Evolutionary conservation across 2,329 filamentous ascomycete species (phyloP), one percentile per base, ranked within the genome.

Genomic region (Penicillium crustosum): DNA sequence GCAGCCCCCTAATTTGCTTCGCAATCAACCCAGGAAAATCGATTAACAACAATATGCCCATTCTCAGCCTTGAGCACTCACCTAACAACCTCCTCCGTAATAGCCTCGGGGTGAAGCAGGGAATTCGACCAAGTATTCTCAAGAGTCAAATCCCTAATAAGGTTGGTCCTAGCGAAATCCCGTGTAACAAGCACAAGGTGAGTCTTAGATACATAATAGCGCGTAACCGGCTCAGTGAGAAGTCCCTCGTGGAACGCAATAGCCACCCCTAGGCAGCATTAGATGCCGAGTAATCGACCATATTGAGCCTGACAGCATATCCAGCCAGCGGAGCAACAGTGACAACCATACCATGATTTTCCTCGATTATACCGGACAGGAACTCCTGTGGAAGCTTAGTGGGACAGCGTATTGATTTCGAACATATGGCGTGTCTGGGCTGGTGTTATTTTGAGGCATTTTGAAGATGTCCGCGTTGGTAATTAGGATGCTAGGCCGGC

Each of bases 341-440:
- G 23, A 91, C 86, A 41, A 91, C 72, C 81, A 89, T 89, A 59
- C 89, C 89, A 75, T 91, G 88, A 75, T 90, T 86, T 13, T 69
- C 69, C 8, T 74, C 69, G 51, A 88, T 73, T 81, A 92, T 88
- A 62, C 76, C 70, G 0, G 89, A 89, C 1, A 92, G 76, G 73
- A 91, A 91, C 57, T 86, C 82, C 68, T 85, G 83, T 7, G 82
- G 75, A n/a, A 86, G 80, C 79, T 82, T 85, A 90, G 74, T 88
- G 88, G 2, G 86, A 79, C 33, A 91, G 71, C 0, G 85, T 78
- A 74, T 91, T 92, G 65, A 91, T 86, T 58, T 86, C 85, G 71
- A 91, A 90, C 51, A 87, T 89, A 48, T 66, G 83, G 38, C 83
- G 82, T 61, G 89, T 79, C 63, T 87, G 83, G 21, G 77, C 77